Evolutionary conservation across 495 filamentous ascomycete species (phyloP).

Genomic region (Cudoniella acicularis): DNA sequence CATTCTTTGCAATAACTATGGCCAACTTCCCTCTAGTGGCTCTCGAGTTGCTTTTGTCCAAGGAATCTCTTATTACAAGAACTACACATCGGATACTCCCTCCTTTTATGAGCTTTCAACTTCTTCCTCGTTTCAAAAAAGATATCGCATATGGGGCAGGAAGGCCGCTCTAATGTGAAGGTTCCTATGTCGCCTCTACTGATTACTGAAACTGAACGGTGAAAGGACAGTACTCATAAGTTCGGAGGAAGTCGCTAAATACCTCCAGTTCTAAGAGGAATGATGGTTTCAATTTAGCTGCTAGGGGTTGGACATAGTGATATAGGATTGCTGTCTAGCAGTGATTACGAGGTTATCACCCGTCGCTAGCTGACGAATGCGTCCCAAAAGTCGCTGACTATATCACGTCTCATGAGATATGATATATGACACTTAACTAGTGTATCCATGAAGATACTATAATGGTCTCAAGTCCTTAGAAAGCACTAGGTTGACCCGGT

Average conservation of each 20-base stretch:
- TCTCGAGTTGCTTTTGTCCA: constrained; percentile 2
- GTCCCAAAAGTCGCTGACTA: neutral
- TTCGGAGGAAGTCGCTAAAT: neutral
- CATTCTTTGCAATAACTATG: constrained; percentile 2
- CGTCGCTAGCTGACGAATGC: constrained; percentile 1
- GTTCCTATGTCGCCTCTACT: neutral
- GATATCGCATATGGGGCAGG: neutral
- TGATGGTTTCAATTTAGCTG: neutral
- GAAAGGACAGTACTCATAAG: neutral
- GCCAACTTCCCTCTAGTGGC: neutral
- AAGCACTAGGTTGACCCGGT: neutral
- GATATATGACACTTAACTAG: neutral
- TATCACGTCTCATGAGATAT: neutral
- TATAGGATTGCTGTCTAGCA: neutral
- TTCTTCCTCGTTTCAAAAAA: neutral
- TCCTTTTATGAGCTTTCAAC: neutral
- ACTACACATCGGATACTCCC: neutral
- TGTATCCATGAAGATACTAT: neutral
- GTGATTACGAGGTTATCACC: constrained; percentile 1
- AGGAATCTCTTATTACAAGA: neutral
- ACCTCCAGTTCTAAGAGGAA: neutral
- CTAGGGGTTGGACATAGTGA: neutral
- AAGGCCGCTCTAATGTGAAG: constrained; percentile 1
- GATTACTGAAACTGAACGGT: constrained; percentile 3
- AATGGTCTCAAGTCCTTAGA: neutral